Evolutionary conservation across 1,284 basidiomycete genomes (phyloP).

Genomic region (Leccinum variabile): DNA sequence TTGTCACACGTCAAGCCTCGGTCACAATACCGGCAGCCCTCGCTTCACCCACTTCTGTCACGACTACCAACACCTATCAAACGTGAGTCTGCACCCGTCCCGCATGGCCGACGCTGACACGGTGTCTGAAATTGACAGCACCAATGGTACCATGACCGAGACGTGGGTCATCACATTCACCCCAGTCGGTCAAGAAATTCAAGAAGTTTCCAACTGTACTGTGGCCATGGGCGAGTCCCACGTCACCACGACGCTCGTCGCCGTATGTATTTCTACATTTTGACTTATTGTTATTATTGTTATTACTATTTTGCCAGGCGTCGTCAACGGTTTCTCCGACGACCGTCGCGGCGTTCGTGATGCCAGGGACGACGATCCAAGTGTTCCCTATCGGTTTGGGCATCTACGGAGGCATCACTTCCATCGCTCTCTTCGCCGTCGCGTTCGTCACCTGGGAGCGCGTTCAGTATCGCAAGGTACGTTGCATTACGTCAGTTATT

Average conservation of each 20-base stretch:
- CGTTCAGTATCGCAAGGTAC: slow-evolving; percentile 76
- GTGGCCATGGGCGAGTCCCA: slow-evolving; percentile 34
- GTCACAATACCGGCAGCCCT: slow-evolving; percentile 22
- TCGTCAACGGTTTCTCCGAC: slow-evolving; percentile 41
- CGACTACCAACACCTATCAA: slow-evolving; percentile 28
- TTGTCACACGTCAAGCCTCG: slow-evolving; percentile 29
- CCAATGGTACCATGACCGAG: slow-evolving; percentile 54
- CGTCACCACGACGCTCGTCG: slow-evolving; percentile 2
- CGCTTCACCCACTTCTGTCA: slow-evolving; percentile 31
- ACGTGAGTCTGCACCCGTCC: slow-evolving; percentile 24
- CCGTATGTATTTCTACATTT: slow-evolving; percentile 1
- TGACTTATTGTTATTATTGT: background rate
- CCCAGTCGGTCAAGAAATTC: slow-evolving; percentile 54
- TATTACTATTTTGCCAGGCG: slow-evolving; percentile 4
- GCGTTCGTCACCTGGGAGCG: slow-evolving; percentile 80
- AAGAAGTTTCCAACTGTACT: slow-evolving; percentile 61
- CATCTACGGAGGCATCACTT: slow-evolving; percentile 78
- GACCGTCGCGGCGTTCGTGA: slow-evolving; percentile 49
- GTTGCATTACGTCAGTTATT: slow-evolving; percentile 20
- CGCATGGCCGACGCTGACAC: background rate
- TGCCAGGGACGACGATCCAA: slow-evolving; percentile 70
- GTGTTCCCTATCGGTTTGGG: slow-evolving; percentile 80
- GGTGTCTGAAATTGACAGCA: slow-evolving; percentile 19
- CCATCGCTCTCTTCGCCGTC: slow-evolving; percentile 76
- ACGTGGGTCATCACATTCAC: slow-evolving; percentile 65